A percentile compares a stretch with the other conserved stretches of the same genome.
Conservation (phyloP, 345 rosid species). For the Sonneratia alba region DNA sequence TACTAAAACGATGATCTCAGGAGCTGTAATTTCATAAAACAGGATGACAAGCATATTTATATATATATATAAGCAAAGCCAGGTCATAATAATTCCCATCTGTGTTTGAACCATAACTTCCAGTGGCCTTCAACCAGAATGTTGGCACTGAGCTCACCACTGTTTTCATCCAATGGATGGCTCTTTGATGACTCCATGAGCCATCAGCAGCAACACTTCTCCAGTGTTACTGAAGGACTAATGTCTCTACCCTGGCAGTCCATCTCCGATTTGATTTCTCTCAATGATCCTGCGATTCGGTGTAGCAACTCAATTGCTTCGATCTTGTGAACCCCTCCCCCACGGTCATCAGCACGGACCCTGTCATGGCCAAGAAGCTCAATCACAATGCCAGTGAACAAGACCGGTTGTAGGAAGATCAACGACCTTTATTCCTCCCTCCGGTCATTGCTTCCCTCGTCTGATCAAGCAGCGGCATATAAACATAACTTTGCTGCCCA, state of each 20-base stretch:
- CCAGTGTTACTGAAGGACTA: too few relatives aligned
- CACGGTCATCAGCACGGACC: slow-evolving; percentile 6
- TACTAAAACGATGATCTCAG: too few relatives aligned
- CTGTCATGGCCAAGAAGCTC: slow-evolving; percentile 37
- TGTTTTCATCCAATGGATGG: too few relatives aligned
- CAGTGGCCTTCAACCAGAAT: neutral
- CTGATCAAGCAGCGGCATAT: slow-evolving; percentile 31
- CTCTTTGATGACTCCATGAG: too few relatives aligned
- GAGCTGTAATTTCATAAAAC: too few relatives aligned
- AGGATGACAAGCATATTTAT: too few relatives aligned
- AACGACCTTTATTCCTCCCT: slow-evolving; percentile 48
- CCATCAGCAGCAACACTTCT: too few relatives aligned
- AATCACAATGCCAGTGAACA: slow-evolving; percentile 71
- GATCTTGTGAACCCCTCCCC: slow-evolving; percentile 11
- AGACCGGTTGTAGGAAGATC: slow-evolving; percentile 49
- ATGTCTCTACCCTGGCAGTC: neutral
- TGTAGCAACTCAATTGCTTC: neutral
- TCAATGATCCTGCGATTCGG: neutral
- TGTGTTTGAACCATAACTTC: neutral
- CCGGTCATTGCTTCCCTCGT: slow-evolving; percentile 45
- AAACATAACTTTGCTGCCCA: too few relatives aligned
- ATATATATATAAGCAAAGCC: neutral
- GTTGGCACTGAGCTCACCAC: neutral
- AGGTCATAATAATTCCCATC: neutral
- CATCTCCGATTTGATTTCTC: slow-evolving; percentile 6